phyloP scores from a whole-genome alignment of 176 grass and related monocot species.

The Cenchrus americanus region DNA sequence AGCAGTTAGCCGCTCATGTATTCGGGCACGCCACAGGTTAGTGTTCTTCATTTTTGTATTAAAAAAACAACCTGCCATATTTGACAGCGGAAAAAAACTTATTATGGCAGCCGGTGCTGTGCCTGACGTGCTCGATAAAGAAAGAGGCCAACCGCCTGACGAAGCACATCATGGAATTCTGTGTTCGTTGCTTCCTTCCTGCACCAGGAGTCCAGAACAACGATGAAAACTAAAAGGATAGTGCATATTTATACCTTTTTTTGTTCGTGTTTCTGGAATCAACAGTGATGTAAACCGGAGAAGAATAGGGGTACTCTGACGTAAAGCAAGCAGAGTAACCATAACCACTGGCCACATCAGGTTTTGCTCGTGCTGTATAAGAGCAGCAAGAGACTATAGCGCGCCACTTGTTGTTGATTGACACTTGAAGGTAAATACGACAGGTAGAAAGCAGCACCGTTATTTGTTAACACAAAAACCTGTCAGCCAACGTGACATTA shows the following conservation, averaged over 20 bases:
- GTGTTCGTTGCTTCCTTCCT: conserved; percentile 20
- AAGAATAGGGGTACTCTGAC: neutral
- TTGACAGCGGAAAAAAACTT: neutral
- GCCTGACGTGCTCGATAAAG: conserved; percentile 5
- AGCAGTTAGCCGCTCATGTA: neutral
- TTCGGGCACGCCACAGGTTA: conserved; percentile 39
- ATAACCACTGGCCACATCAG: neutral
- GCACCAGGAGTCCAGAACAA: neutral
- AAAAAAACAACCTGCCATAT: neutral
- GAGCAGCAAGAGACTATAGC: neutral
- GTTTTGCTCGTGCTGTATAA: conserved; percentile 9
- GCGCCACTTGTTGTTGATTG: conserved; percentile 1
- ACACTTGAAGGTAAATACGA: conserved; percentile 7
- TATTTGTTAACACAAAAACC: neutral
- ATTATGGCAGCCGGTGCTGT: neutral
- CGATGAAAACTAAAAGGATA: no score
- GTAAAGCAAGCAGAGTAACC: neutral
- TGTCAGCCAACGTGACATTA: conserved; percentile 8
- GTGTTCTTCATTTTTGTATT: neutral
- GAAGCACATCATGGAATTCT: neutral
- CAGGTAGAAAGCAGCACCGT: conserved; percentile 1
- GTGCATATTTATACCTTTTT: no score
- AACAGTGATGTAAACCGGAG: neutral
- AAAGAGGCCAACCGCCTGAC: conserved; percentile 13
- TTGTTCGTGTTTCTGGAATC: neutral